Evolutionary conservation across 1,284 basidiomycete genomes (phyloP).

Genomic region (Meripilus lineatus): DNA sequence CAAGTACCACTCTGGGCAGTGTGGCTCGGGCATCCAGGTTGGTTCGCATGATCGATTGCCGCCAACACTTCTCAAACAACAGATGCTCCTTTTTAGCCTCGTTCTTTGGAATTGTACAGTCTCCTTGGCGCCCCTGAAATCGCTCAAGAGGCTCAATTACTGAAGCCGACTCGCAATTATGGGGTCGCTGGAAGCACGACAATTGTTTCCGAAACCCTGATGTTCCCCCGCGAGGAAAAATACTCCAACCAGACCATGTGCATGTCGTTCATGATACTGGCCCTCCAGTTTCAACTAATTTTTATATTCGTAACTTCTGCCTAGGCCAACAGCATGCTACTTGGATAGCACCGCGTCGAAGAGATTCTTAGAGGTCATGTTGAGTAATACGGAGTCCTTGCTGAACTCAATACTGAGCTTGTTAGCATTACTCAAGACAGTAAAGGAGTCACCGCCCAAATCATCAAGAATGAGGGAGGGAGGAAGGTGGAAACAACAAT

Average conservation of each 20-base stretch:
- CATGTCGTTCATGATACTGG: too few species aligned
- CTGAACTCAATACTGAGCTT: neutral
- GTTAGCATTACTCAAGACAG: neutral
- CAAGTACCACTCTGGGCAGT: neutral
- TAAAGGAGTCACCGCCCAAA: neutral
- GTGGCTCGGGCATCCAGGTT: neutral
- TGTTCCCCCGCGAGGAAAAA: too few species aligned
- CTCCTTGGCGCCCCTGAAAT: neutral
- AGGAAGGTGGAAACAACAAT: neutral
- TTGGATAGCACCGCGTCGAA: neutral
- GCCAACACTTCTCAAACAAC: neutral
- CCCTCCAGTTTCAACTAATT: too few species aligned
- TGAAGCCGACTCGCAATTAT: too few species aligned
- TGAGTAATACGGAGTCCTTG: neutral
- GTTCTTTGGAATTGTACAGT: neutral
- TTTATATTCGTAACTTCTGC: too few species aligned
- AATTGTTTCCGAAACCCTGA: too few species aligned
- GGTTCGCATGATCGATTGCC: neutral
- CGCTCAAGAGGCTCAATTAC: neutral
- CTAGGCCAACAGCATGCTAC: neutral
- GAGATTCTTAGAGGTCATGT: neutral
- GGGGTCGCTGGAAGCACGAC: too few species aligned
- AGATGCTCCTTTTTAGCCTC: neutral
- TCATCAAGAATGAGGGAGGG: neutral
- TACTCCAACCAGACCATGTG: too few species aligned